Evolutionary conservation across 139 green algal species (phyloP), one percentile per base, ranked within the genome.

Genomic region (Picochlorum costavermella): DNA sequence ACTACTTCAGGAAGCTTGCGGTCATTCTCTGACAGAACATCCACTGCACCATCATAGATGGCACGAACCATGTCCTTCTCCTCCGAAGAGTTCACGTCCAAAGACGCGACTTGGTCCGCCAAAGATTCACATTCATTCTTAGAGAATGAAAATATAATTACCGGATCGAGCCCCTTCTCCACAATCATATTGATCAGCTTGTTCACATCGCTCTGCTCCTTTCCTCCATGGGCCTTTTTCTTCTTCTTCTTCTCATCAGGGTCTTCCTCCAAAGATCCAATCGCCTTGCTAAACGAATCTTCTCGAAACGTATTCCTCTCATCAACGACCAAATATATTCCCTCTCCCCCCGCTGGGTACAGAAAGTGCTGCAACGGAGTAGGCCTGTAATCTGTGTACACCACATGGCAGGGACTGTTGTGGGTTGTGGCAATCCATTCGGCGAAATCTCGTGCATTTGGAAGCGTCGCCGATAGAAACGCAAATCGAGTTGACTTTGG

Each of bases 171-270:
- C 72, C 88, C 82, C 4, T 83, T 64, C 50, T 86, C 70, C 68
- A 94, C 86, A 33, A 95, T 77, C 88, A 95, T 96, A 28, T 75
- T 73, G 48, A 96, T 84, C 31, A 98, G 78, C 17, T 59, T 26
- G 45, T 71, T 51, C 46, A 72, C 63, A 14, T 64, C 61, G 17
- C 50, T 46, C 53, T 80, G 58, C 43, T 45, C 33, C 11, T 63
- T 50, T 40, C 33, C 33, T 17, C 60, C 46, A 43, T 53, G 59
- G 1, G 59, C 62, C 43, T 70, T 56, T 36, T 74, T 68, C 25
- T 70, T 65, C 16, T 57, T 46, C 45, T 36, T 37, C 14, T 58
- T 56, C 29, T 60, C 40, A 40, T 30, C 36, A 11, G 56, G 64
- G 6, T 65, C 75, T 17, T 73, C 74, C 8, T 64, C 65, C 31